Conservation (phyloP, 768 basidiomycete genomes). For the Kwoniella shandongensis region DNA sequence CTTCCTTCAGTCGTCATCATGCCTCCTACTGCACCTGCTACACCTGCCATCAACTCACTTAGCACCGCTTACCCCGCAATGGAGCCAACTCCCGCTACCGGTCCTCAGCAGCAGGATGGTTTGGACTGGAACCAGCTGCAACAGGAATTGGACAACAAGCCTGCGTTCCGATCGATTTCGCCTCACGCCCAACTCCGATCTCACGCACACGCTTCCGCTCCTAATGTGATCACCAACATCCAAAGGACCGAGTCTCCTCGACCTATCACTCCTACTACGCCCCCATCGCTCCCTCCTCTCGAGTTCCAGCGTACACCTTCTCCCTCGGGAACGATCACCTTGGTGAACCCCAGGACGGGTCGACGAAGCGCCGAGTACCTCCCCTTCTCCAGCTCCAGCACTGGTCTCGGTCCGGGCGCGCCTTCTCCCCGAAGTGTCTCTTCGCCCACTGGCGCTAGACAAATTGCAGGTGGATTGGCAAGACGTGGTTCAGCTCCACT, state of each 20-base stretch:
- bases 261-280: slow-evolving; percentile 11
- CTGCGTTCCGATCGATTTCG: slow-evolving; percentile 49
- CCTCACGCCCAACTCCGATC: slow-evolving; percentile 43
- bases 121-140: slow-evolving; percentile 39
- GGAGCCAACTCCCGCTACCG: slow-evolving; percentile 19
- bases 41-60: slow-evolving; percentile 26
- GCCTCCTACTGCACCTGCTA: slow-evolving; percentile 43
- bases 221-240: not conserved
- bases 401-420: not conserved
- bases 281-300: slow-evolving; percentile 32
- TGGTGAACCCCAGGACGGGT: slow-evolving; percentile 29
- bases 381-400: slow-evolving; percentile 4
- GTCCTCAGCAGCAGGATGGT: slow-evolving; percentile 5
- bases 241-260: slow-evolving; percentile 6
- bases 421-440: slow-evolving; percentile 13
- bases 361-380: slow-evolving; percentile 20
- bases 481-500: slow-evolving; percentile 24
- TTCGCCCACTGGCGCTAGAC: slow-evolving; percentile 17
- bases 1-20: slow-evolving; percentile 35
- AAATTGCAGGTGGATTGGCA: slow-evolving; percentile 19
- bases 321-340: slow-evolving; percentile 21
- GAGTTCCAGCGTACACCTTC: slow-evolving; percentile 25
- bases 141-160: slow-evolving; percentile 34
- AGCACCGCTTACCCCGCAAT: slow-evolving; percentile 26
- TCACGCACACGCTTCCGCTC: slow-evolving; percentile 24